These are phyloP conservation scores for Phytophthora agathidicida DNA, from an alignment of 352 stramenopile genomes.

Conservation along the genomic window DNA sequence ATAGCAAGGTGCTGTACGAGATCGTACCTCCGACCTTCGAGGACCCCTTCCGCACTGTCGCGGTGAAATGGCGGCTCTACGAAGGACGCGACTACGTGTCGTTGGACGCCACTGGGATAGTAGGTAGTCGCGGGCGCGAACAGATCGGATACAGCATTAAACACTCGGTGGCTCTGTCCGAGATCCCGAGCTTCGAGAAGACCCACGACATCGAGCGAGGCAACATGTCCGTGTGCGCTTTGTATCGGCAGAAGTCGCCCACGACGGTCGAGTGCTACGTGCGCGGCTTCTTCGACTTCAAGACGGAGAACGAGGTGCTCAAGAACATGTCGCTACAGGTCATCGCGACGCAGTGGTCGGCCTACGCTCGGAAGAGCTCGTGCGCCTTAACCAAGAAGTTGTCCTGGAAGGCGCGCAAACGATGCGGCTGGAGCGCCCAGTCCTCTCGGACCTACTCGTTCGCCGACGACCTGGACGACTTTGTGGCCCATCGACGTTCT, in stretches of 20 bases:
- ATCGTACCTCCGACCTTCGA: conserved; percentile 54
- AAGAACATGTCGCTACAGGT: conserved; percentile 39
- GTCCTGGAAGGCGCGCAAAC: conserved; percentile 37
- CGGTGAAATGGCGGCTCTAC: conserved; percentile 47
- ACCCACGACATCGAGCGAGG: conserved; percentile 43
- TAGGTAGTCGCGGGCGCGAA: conserved; percentile 22
- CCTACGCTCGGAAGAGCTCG: conserved; percentile 36
- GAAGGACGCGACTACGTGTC: conserved; percentile 41
- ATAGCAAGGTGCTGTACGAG: conserved; percentile 56
- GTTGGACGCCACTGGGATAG: conserved; percentile 44
- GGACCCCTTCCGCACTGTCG: conserved; percentile 56
- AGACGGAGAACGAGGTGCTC: conserved; percentile 32
- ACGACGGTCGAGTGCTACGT: conserved; percentile 55
- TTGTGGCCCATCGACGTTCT: conserved; percentile 8
- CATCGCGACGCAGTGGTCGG: conserved; percentile 38
- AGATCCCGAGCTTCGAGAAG: conserved; percentile 36
- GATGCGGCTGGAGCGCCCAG: conserved; percentile 32
- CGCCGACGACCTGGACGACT: conserved; percentile 36
- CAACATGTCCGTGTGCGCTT: conserved; percentile 49
- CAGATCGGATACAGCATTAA: conserved; percentile 50
- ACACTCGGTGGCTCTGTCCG: conserved; percentile 45
- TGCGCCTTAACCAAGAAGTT: conserved; percentile 50
- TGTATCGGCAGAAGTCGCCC: conserved; percentile 43
- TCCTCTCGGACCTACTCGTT: conserved; percentile 40
- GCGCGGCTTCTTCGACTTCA: conserved; percentile 47